Base-by-base conservation (phyloP, 306 rosid species). In the Malus fusca region DNA sequence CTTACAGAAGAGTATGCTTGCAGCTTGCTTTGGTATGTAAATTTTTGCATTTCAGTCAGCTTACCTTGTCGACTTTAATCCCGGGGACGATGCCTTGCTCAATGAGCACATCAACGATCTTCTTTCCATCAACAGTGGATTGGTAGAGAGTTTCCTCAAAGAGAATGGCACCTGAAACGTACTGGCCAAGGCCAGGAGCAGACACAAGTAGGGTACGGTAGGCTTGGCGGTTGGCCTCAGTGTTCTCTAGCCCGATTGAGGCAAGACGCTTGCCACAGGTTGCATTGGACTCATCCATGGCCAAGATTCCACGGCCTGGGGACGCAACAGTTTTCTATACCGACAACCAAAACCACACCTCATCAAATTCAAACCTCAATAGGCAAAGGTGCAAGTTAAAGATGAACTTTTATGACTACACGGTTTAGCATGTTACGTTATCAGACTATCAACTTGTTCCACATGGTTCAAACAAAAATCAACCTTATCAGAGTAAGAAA, bases 111-210 rank as follows among this genome's bases (percentile, higher is more conserved):
- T 93, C 96, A 1, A 93, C 91, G 0, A 93, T 90, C 90, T 93
- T 93, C 78, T n/a, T 88, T 4, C 98, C 98, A 11, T 90, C 96
- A 30, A 12, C 22, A 22, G 98, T 89, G 82, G 98, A 88, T 84
- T 93, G 98, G 89, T 93, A 93, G 76, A 93, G 96, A 80, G 98
- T 93, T 83, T 93, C 98, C 88, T 93, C 98, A 44, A 93, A 93
- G 58, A 93, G 96, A 64, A 93, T 93, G 77, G 96, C 90, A 65
- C 98, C 98, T 30, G 98, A 93, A 82, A 93, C 59, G 90, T 82
- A 90, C 73, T 93, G 76, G 30, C 98, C 98, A 19, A 93, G 90
- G 2, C 88, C 90, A 0, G 96, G 94, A 43, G 69, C 90, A 18
- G 93, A 15, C 13, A 90, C 93, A 28, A 93, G 92, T 43, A 93